Conservation (phyloP, 2,329 filamentous ascomycete species). For the Ilyonectria mors-panacis region DNA sequence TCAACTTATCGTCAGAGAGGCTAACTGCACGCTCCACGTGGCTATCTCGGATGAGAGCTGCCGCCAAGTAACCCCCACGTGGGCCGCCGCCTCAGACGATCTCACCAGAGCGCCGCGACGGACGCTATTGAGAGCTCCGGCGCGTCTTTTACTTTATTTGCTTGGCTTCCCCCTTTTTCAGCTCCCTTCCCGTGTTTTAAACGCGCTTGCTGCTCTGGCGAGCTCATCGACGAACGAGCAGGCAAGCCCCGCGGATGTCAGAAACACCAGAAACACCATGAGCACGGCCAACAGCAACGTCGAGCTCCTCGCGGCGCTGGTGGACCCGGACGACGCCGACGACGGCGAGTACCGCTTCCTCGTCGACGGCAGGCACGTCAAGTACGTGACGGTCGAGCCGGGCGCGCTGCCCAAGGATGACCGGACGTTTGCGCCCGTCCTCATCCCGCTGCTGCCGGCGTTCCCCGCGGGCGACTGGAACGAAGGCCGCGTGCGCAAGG, state of each 20-base stretch:
- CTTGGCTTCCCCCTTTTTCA: neutral
- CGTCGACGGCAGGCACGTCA: slow-evolving; percentile 54
- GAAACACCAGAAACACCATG: neutral
- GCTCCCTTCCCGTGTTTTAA: neutral
- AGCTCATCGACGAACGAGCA: neutral
- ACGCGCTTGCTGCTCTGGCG: neutral
- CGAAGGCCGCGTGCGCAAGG: slow-evolving; percentile 51
- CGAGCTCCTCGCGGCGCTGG: slow-evolving; percentile 44
- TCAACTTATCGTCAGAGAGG: slow-evolving; percentile 30
- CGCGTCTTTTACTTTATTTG: slow-evolving; percentile 6
- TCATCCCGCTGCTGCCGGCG: slow-evolving; percentile 53
- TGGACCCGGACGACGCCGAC: slow-evolving; percentile 44
- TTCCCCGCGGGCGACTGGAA: slow-evolving; percentile 60
- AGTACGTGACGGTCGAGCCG: slow-evolving; percentile 58
- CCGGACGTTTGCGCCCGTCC: slow-evolving; percentile 51
- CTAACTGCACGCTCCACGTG: slow-evolving; percentile 18
- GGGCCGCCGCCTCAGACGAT: slow-evolving; percentile 27
- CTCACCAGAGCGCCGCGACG: slow-evolving; percentile 3
- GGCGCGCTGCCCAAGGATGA: slow-evolving; percentile 52
- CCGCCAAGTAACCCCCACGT: slow-evolving; percentile 27
- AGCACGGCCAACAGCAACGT: slow-evolving; percentile 36
- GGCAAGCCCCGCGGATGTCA: slow-evolving; percentile 1
- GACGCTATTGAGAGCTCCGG: slow-evolving; percentile 2
- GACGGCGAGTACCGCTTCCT: slow-evolving; percentile 57
- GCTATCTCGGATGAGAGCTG: slow-evolving; percentile 28